phyloP scores from a whole-genome alignment of 441 rosid species.

The Arabidopsis hybrid region DNA sequence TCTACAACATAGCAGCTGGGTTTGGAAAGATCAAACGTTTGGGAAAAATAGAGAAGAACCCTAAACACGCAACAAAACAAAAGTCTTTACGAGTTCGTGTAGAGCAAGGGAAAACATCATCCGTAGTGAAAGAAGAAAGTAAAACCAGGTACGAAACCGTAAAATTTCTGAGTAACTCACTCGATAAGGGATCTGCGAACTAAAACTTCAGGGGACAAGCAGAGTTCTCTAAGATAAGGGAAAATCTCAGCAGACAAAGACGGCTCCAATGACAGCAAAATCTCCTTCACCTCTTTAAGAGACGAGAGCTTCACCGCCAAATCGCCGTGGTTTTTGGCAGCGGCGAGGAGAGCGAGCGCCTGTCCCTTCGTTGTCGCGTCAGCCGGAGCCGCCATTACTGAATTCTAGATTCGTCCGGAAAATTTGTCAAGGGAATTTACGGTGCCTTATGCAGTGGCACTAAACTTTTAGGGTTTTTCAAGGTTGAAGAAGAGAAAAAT shows the following conservation, averaged over 20 bases:
- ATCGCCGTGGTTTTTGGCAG: no score
- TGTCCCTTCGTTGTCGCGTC: no score
- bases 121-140: not conserved
- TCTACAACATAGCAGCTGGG: no score
- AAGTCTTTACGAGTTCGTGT: not conserved
- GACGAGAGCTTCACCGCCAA: no score
- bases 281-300: no score
- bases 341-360: no score
- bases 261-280: conserved; percentile 57
- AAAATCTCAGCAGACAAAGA: conserved; percentile 81
- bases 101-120: conserved; percentile 7
- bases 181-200: conserved; percentile 82
- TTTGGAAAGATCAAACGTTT: not conserved
- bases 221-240: conserved; percentile 81
- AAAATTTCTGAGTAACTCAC: conserved; percentile 62
- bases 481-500: no score
- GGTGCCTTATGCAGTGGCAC: no score
- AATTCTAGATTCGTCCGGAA: no score
- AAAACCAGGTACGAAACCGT: not conserved
- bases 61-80: conserved; percentile 30
- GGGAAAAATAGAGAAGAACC: conserved; percentile 25
- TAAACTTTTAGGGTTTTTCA: no score
- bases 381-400: no score
- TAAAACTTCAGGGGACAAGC: conserved; percentile 76
- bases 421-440: no score